Evolutionary conservation across 1,284 basidiomycete species (phyloP), one percentile per base, ranked within the genome.

Genomic region (Moniliophthora roreri): DNA sequence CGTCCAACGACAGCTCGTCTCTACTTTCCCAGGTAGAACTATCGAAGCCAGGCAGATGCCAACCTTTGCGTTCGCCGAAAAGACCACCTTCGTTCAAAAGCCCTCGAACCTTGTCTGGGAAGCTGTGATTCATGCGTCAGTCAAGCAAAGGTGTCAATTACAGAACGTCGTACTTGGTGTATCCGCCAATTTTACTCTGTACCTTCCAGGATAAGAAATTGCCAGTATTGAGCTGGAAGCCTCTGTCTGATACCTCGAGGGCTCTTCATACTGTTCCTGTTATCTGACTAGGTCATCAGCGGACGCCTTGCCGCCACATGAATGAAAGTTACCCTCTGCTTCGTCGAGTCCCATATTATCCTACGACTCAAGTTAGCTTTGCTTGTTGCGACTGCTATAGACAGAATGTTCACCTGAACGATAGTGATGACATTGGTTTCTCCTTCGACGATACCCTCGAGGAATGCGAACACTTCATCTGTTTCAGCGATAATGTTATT

Each of bases 171-270:
- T 59, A 83, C 82, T 67, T 63, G 1, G 68, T 75, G 61, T 84
- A 85, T n/a, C 84, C 84, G 20, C 80, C 87, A 7, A 85, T 61
- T 64, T 92, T 93, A 37, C 90, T 91, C 67, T 91, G 87, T 1
- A 92, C 87, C 58, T 80, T 89, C 90, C 91, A 93, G 7, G 74
- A 69, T 1, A 74, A 73, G 62, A 89, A 87, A n/a, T 70, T 71
- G 10, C 84, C 85, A 6, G 66, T 66, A 52, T 81, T 75, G 13
- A 91, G 75, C 59, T 77, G 62, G 73, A 86, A 91, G 21, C 87
- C 89, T 13, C 86, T 80, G 1, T n/a, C n/a, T 79, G 47, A 93
- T 77, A 0, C 89, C 91, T 18, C 90, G 84, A 34, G 89, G 86
- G 4, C 86, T 51, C 76, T 64, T 6, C 69, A 60, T 35, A 58